Base-by-base conservation (phyloP, 768 basidiomycete species). In the Neoboletus brunneissimus region DNA sequence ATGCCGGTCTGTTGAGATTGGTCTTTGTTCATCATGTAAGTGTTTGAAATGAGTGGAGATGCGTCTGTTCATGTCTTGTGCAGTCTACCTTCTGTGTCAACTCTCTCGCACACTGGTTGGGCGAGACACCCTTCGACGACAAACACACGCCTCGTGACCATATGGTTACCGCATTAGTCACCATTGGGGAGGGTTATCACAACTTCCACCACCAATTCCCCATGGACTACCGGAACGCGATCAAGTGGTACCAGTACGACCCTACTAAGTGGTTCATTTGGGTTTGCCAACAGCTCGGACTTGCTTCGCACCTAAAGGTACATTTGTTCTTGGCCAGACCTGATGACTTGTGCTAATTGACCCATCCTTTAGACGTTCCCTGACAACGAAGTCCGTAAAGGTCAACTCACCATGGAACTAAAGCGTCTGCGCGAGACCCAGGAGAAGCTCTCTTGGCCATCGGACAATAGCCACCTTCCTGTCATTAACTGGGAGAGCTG, bases 121-220 rank as follows among this genome's bases (percentile, higher is more conserved):
- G 94, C 48, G 93, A 94, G 57, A 77, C 88, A 9, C 91, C 93
- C 23, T 96, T 94, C 67, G 94, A 96, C 73, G 91, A 94, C 83
- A 95, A 94, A 77, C 91, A 94, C 73, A 89, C 91, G 10, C 94
- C 94, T 18, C 81, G 88, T 51, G 93, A 96, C 73, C 94, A 95
- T 73, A 70, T 94, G 57, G 69, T 95, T 69, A 95, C 94, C 31
- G 94, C 94, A 3, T 77, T 97, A 31, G 87, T 85, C 58, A 97
- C 94, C 37, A 87, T 95, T 66, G 94, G 94, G 52, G 94, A 98
- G 73, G 94, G 94, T 16, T 98, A 98, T 77, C 94, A 98, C 80
- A 98, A 98, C 75, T 96, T 96, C 84, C 94, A 98, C 76, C 94
- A 98, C 68, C 85, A 84, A 56, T 96, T 96, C 83, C 94, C 94